Conservation (phyloP, 805 yeast species). For the Saturnispora diversa region DNA sequence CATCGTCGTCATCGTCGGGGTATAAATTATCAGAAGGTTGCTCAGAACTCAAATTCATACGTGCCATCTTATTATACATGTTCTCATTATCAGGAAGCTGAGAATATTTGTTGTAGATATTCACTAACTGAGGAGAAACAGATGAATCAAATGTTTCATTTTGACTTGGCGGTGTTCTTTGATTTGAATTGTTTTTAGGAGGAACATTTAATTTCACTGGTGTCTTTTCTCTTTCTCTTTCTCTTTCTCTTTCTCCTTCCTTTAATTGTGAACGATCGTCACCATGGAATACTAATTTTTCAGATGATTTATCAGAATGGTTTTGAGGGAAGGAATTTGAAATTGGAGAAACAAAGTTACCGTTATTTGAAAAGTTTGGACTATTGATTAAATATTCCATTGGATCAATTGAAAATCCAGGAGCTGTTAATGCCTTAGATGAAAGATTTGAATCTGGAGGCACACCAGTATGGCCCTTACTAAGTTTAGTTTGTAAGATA, state of each 20-base stretch:
- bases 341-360: conserved; percentile 5
- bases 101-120: conserved; percentile 29
- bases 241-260: too few species aligned
- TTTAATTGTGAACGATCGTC: too few species aligned
- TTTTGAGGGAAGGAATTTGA: not conserved
- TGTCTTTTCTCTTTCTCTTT: not conserved
- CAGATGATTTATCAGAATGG: too few species aligned
- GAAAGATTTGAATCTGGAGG: conserved; percentile 42
- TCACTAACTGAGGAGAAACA: conserved; percentile 25
- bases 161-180: not conserved
- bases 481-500: conserved; percentile 43
- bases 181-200: not conserved
- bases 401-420: conserved; percentile 1
- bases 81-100: conserved; percentile 22
- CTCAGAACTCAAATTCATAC: conserved; percentile 6
- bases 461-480: conserved; percentile 59
- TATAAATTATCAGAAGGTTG: conserved; percentile 15
- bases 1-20: conserved; percentile 18
- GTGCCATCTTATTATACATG: conserved; percentile 10
- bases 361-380: conserved; percentile 6
- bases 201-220: not conserved
- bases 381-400: conserved; percentile 12
- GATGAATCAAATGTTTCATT: conserved; percentile 4
- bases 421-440: conserved; percentile 17
- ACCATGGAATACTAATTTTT: too few species aligned